Conservation (phyloP, 139 green algal genomes). For the Closterium sp. region DNA sequence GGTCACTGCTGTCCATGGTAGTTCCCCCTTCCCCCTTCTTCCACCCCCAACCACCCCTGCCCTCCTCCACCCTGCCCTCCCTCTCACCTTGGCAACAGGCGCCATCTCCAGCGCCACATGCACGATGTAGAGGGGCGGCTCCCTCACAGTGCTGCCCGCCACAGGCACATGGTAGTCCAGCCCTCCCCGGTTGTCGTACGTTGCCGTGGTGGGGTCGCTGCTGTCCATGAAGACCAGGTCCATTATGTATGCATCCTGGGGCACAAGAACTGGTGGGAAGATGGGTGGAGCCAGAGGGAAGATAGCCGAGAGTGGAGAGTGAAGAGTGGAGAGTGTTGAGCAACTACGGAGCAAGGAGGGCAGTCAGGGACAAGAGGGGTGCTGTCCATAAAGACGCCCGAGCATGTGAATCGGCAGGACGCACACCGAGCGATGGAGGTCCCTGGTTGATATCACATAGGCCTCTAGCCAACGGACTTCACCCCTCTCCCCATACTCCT, state of each 20-base stretch:
- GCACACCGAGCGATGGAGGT: no score
- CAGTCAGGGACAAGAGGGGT: no score
- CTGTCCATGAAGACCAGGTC: conserved; percentile 87
- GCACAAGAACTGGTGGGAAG: conserved; percentile 57
- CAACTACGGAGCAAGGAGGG: background rate
- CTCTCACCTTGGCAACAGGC: conserved; percentile 90
- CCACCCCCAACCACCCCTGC: no score
- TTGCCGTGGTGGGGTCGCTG: conserved; percentile 61
- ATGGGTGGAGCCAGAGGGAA: background rate
- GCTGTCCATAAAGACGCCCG: no score
- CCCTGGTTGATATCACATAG: no score
- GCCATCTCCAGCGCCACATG: conserved; percentile 98
- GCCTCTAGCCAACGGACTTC: no score
- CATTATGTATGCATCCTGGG: conserved; percentile 76
- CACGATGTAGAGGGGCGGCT: conserved; percentile 73
- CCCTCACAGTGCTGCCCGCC: conserved; percentile 50
- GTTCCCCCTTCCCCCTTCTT: no score
- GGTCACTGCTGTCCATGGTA: no score
- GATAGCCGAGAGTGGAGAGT: no score
- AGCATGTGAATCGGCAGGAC: no score
- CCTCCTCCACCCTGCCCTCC: no score
- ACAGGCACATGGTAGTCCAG: conserved; percentile 93
- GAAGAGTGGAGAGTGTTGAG: no score
- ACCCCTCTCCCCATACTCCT: background rate
- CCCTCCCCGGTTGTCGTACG: conserved; percentile 89